Evolutionary conservation across 2,329 filamentous ascomycete genomes (phyloP).

Genomic region (Aspergillus quadricinctus): DNA sequence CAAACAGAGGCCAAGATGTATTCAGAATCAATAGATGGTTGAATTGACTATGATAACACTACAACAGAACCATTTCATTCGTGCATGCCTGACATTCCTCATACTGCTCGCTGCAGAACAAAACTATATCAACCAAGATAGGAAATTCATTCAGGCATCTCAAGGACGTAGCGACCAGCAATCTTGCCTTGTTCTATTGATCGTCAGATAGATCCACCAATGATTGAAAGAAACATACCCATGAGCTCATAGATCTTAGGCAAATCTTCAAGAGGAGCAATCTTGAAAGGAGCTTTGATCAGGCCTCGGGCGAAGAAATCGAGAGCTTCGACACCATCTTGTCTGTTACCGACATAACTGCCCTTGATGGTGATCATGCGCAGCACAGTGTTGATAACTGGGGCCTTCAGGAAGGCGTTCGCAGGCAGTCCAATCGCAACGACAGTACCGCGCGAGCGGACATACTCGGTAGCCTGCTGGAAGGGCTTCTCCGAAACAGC

Average conservation of each 20-base stretch:
- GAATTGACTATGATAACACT: neutral
- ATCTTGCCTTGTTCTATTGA: constrained; percentile 6
- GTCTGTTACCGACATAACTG: constrained; percentile 86
- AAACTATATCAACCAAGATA: neutral
- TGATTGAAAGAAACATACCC: constrained; percentile 23
- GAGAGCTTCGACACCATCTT: constrained; percentile 80
- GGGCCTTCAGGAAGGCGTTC: constrained; percentile 70
- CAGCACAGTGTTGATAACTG: constrained; percentile 82
- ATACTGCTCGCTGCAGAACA: too few relatives aligned
- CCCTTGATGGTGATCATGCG: constrained; percentile 89
- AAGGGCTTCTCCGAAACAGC: constrained; percentile 87
- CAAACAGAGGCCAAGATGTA: neutral
- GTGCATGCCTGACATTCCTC: neutral
- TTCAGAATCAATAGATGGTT: neutral
- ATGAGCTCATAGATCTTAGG: constrained; percentile 70
- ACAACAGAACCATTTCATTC: neutral
- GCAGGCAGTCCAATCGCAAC: constrained; percentile 85
- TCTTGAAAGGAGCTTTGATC: constrained; percentile 81
- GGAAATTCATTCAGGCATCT: neutral
- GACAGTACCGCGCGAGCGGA: constrained; percentile 74
- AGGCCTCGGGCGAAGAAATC: constrained; percentile 80
- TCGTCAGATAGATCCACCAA: neutral
- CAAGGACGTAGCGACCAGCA: constrained; percentile 4
- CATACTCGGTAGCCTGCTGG: constrained; percentile 85
- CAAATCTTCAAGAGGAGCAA: constrained; percentile 72